Percentiles rank a stretch among this genome's conserved stretches.
phyloP scores from a whole-genome alignment of 208 protist genomes.

The Endotrypanum monterogeii region DNA sequence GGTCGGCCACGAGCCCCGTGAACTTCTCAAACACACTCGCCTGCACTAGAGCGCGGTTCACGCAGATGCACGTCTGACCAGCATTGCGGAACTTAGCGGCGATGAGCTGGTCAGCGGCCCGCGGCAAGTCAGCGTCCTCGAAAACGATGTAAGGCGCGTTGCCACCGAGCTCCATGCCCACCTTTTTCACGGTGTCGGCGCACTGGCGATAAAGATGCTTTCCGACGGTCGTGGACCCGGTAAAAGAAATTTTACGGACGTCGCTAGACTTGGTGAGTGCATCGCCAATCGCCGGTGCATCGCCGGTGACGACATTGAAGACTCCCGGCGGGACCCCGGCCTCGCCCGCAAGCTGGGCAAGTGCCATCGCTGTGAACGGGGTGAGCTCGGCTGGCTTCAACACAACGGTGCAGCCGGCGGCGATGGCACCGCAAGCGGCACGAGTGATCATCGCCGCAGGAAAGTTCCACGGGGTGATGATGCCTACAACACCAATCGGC shows the following conservation, averaged over 20 bases:
- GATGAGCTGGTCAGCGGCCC: conserved; percentile 65
- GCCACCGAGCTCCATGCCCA: conserved; percentile 92
- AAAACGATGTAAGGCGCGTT: conserved; percentile 92
- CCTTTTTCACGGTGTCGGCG: conserved; percentile 76
- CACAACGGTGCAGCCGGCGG: conserved; percentile 89
- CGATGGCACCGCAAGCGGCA: conserved; percentile 82
- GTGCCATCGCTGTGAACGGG: conserved; percentile 70
- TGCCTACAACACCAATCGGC: conserved; percentile 83
- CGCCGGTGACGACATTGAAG: conserved; percentile 85
- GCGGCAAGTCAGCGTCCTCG: conserved; percentile 82
- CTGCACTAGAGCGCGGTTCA: conserved; percentile 85
- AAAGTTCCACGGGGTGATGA: conserved; percentile 95
- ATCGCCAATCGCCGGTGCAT: conserved; percentile 57
- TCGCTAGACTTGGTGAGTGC: conserved; percentile 64
- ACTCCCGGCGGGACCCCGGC: conserved; percentile 78
- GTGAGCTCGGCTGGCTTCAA: conserved; percentile 89
- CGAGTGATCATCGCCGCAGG: conserved; percentile 86
- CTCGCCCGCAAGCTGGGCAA: conserved; percentile 73
- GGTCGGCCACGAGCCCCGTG: conserved; percentile 38
- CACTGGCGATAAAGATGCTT: conserved; percentile 61
- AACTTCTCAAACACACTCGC: conserved; percentile 67
- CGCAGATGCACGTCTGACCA: conserved; percentile 91
- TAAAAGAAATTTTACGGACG: conserved; percentile 89
- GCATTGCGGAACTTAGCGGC: conserved; percentile 79
- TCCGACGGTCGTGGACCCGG: conserved; percentile 81